Percentiles rank a stretch among this genome's conserved stretches.
Evolutionary conservation across 768 basidiomycete genomes (phyloP).

Genomic region (Hemileccinum impolitum): DNA sequence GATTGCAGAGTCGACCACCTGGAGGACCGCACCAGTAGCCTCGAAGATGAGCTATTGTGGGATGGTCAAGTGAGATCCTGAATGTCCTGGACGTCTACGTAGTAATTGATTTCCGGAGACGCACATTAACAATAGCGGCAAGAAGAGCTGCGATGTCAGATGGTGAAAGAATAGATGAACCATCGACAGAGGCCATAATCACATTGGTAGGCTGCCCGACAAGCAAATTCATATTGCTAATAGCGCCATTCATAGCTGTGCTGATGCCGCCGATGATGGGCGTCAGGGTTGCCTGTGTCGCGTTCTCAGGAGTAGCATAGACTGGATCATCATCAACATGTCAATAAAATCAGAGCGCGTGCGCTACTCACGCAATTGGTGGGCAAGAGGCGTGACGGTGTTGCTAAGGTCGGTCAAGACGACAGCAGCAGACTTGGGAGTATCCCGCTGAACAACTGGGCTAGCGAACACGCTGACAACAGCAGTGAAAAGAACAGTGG

Average conservation of each 20-base stretch:
- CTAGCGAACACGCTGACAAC: constrained; percentile 6
- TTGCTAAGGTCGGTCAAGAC: constrained; percentile 3
- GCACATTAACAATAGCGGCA: background rate
- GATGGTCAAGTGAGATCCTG: background rate
- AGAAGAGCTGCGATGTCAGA: constrained; percentile 9
- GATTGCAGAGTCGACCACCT: constrained; percentile 6
- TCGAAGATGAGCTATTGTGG: constrained; percentile 11
- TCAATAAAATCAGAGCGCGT: background rate
- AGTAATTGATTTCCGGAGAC: background rate
- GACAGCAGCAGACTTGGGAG: constrained; percentile 2
- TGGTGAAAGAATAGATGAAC: background rate
- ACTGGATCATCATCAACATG: constrained; percentile 2
- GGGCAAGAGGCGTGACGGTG: constrained; percentile 5
- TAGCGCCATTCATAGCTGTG: constrained; percentile 3
- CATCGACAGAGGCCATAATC: constrained; percentile 9
- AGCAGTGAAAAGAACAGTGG: constrained; percentile 7
- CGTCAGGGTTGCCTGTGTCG: constrained; percentile 6
- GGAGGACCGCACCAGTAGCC: constrained; percentile 1
- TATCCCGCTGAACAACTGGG: constrained; percentile 8
- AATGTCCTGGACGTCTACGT: background rate
- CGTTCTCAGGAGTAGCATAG: constrained; percentile 9
- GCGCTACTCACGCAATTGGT: constrained; percentile 9
- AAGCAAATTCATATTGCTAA: constrained; percentile 3
- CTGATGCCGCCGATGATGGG: constrained; percentile 8
- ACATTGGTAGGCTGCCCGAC: background rate